These are phyloP conservation scores for Paecilomyces formosus DNA, from an alignment of 2,329 filamentous ascomycete species.

Conservation along the genomic window DNA sequence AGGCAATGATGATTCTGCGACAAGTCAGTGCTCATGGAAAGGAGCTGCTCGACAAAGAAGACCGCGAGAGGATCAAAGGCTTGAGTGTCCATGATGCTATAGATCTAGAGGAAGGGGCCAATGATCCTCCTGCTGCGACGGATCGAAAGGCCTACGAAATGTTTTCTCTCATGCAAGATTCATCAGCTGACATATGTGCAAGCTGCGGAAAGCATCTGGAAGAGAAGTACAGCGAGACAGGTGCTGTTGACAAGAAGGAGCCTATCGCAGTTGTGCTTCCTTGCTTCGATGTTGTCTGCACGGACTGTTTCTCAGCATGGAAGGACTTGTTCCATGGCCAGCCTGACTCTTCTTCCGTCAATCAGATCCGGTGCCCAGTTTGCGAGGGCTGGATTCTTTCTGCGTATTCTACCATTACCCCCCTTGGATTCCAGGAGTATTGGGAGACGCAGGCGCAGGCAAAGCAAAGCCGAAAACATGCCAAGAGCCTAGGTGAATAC, in stretches of 20 bases:
- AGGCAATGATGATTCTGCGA: constrained; percentile 81
- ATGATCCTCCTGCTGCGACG: constrained; percentile 50
- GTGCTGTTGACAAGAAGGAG: constrained; percentile 42
- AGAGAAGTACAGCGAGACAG: constrained; percentile 45
- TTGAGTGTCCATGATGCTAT: constrained; percentile 80
- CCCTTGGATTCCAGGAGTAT: constrained; percentile 44
- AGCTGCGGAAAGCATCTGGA: constrained; percentile 60
- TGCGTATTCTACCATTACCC: constrained; percentile 61
- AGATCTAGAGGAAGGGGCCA: constrained; percentile 73
- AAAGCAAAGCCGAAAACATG: constrained; percentile 46
- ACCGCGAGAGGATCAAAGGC: constrained; percentile 71
- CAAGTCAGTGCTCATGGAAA: constrained; percentile 91
- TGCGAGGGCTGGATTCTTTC: constrained; percentile 60
- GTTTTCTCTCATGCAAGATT: constrained; percentile 76
- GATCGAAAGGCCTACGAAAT: constrained; percentile 76
- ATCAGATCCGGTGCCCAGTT: constrained; percentile 54
- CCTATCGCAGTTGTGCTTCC: constrained; percentile 68
- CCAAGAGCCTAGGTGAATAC: constrained; percentile 61
- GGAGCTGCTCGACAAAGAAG: constrained; percentile 77
- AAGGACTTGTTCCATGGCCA: constrained; percentile 43
- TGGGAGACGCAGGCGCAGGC: constrained; percentile 50
- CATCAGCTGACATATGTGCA: constrained; percentile 66
- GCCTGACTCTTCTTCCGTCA: constrained; percentile 34
- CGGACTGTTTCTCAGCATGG: constrained; percentile 59
- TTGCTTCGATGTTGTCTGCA: constrained; percentile 81